Base-by-base conservation (phyloP, 75 land plant genomes). In the Picea sitchensis region DNA sequence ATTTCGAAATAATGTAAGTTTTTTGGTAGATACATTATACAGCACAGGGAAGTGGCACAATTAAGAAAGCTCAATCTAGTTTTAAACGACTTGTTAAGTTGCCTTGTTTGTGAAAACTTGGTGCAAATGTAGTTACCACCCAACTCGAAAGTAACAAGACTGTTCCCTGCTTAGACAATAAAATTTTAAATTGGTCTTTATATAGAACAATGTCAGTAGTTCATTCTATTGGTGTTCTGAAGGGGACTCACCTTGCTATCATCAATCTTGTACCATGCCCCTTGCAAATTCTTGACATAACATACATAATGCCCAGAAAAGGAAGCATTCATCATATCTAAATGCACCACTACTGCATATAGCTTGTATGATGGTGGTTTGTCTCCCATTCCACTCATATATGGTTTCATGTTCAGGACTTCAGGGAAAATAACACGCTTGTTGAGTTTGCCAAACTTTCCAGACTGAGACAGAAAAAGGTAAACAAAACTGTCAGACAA, bases 301-400 rank as follows among this genome's bases (percentile, higher is more conserved):
- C 96, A 91, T 21, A 95, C 89, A 76, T 95, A 95, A 78, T 95
- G 98, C 32, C 98, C 98, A 77, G 94, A 95, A 83, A 89, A 94
- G 61, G 95, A 82, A 65, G 95, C 89, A 91, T 94, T 94, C 84
- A 90, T 86, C 78, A 87, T 80, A 80, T 94, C 96, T 77, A 91
- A 80, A 81, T 95, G 98, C 2, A 94, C 98, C 11, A 95, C 86
- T n/a, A 95, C 96, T 2, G 85, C 96, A 82, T 92, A 95, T 32
- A 95, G 98, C 78, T 82, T 83, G 59, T 95, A 95, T 18, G 85
- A 65, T 61, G 92, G 96, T 3, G 86, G 86, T 76, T 76, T 88
- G 60, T 87, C 94, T 73, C 82, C 85, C 21, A 59, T 76, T 15
- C 87, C 85, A 78, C 91, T 86, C 91, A 92, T 95, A 78, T 87